Conservation (phyloP, 768 basidiomycete species). For the Suillus paluster region DNA sequence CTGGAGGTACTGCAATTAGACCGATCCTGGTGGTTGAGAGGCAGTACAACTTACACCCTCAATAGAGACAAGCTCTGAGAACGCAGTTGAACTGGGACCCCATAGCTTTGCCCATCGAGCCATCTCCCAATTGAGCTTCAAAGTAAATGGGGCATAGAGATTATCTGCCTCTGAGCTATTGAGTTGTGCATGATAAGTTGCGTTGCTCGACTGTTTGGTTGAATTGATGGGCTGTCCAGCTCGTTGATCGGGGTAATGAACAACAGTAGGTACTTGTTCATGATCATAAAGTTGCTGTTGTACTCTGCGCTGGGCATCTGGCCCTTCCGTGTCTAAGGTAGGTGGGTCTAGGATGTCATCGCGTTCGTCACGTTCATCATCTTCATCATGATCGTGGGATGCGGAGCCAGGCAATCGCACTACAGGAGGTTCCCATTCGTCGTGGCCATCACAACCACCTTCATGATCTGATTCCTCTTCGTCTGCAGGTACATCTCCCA, state of each 20-base stretch:
- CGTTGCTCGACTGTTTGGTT: not conserved
- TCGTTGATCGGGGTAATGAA: not conserved
- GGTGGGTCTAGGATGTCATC: not conserved
- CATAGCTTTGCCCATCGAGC: slow-evolving; percentile 45
- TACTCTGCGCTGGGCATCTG: not conserved
- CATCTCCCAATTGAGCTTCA: slow-evolving; percentile 44
- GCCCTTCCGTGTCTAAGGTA: not conserved
- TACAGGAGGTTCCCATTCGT: not conserved
- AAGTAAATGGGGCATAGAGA: slow-evolving; percentile 36
- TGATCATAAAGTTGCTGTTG: not conserved
- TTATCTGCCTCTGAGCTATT: not conserved
- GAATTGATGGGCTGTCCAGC: not conserved
- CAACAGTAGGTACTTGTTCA: not conserved
- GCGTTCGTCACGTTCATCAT: not conserved
- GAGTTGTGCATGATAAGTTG: not conserved
- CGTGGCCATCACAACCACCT: not conserved
- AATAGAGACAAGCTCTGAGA: slow-evolving; percentile 43
- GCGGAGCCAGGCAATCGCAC: no score
- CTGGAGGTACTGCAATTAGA: slow-evolving; percentile 14
- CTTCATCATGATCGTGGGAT: not conserved
- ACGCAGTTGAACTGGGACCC: slow-evolving; percentile 40
- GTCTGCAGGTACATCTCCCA: not conserved
- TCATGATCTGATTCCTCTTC: not conserved
- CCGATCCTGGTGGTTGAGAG: no score
- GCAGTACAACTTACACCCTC: slow-evolving; percentile 36